phyloP scores from a whole-genome alignment of 2,329 filamentous ascomycete genomes.

The Phaeophleospora eucalypticola region DNA sequence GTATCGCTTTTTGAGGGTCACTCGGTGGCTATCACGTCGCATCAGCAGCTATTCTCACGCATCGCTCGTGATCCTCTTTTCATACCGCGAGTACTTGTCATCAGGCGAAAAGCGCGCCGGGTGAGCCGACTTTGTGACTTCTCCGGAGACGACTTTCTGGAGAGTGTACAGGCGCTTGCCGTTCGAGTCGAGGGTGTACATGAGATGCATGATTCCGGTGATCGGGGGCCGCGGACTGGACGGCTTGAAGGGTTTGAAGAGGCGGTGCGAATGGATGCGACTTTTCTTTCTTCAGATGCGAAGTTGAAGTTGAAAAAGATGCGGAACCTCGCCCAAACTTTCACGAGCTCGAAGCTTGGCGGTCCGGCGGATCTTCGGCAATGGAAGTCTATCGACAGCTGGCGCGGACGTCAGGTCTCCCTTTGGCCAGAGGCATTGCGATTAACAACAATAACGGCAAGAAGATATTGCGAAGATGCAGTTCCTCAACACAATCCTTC shows the following conservation, averaged over 20 bases:
- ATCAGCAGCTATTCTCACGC: background rate
- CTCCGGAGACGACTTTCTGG: conserved; percentile 76
- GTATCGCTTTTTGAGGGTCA: conserved; percentile 92
- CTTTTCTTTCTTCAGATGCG: no score
- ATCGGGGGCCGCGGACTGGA: no score
- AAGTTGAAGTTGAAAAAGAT: conserved; percentile 1
- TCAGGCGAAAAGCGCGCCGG: conserved; percentile 95
- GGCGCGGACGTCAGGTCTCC: background rate
- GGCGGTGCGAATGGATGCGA: background rate
- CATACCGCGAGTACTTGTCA: conserved; percentile 86
- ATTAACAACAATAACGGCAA: conserved; percentile 1
- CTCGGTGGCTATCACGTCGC: conserved; percentile 63
- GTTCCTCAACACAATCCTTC: conserved; percentile 40
- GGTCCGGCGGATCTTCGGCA: background rate
- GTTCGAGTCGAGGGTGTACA: conserved; percentile 78
- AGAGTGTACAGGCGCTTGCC: conserved; percentile 94
- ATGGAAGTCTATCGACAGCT: background rate
- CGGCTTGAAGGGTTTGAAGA: background rate
- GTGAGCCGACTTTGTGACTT: conserved; percentile 93
- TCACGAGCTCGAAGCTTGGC: background rate
- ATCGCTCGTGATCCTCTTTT: background rate
- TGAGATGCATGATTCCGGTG: conserved; percentile 61
- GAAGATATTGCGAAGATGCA: conserved; percentile 27
- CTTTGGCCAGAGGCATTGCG: no score
- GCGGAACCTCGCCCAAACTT: background rate